Percentiles rank a stretch among this genome's conserved stretches.
phyloP scores from a whole-genome alignment of 2,329 filamentous ascomycete genomes.

The Neofusicoccum sp. region DNA sequence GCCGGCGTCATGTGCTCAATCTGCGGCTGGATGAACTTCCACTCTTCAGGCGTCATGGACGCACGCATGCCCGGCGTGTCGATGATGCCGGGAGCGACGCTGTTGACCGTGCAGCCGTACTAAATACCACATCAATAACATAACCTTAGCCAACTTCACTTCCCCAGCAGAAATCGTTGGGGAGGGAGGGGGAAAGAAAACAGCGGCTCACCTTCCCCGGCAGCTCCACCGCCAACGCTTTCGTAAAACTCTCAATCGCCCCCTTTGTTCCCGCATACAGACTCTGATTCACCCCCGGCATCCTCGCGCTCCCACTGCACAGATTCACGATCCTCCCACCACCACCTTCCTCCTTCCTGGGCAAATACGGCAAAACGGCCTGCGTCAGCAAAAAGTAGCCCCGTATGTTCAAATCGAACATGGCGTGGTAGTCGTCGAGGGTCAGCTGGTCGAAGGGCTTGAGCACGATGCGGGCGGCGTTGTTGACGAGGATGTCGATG shows the following conservation, averaged over 20 bases:
- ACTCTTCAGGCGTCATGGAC: conserved; percentile 7
- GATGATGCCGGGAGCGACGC: background rate
- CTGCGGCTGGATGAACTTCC: conserved; percentile 7
- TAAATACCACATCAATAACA: background rate
- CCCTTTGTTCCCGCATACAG: conserved; percentile 62
- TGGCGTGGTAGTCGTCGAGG: conserved; percentile 53
- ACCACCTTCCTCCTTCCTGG: conserved; percentile 22
- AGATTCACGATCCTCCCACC: conserved; percentile 61
- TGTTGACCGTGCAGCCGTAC: conserved; percentile 5
- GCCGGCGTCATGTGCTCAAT: conserved; percentile 1
- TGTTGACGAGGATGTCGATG: conserved; percentile 50
- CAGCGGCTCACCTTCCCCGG: background rate
- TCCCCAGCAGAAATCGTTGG: too few relatives aligned
- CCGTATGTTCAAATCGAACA: conserved; percentile 61
- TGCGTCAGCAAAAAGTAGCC: conserved; percentile 59
- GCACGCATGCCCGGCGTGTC: conserved; percentile 14
- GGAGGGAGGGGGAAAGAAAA: background rate
- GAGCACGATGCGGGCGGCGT: conserved; percentile 38
- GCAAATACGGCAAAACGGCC: conserved; percentile 56
- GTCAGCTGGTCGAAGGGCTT: conserved; percentile 43
- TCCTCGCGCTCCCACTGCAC: conserved; percentile 55
- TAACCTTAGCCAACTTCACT: too few relatives aligned
- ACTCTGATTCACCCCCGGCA: conserved; percentile 49
- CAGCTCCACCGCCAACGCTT: conserved; percentile 62
- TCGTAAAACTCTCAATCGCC: conserved; percentile 62